phyloP scores from a whole-genome alignment of 2,329 filamentous ascomycete species.

The Dactylellina cionopaga region DNA sequence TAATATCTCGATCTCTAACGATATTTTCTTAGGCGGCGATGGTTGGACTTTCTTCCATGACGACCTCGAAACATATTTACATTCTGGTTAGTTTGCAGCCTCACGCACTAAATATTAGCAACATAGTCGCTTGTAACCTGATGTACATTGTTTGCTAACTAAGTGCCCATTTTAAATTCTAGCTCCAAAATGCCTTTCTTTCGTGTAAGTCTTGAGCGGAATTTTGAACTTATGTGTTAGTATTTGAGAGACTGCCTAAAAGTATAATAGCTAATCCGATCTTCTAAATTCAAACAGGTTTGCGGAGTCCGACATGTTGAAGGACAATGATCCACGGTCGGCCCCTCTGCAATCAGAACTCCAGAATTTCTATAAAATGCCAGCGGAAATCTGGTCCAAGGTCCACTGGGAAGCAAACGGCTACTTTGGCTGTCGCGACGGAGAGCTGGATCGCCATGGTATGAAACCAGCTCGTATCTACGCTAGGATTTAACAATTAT shows the following conservation, averaged over 20 bases:
- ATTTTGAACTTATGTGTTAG: too few species aligned
- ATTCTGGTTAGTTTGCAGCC: background rate
- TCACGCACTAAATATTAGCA: too few species aligned
- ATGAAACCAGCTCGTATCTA: background rate
- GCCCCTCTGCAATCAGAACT: slow-evolving; percentile 4
- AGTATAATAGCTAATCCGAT: too few species aligned
- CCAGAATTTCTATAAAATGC: slow-evolving; percentile 29
- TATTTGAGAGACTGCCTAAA: too few species aligned
- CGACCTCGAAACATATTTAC: background rate
- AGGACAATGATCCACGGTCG: slow-evolving; percentile 13
- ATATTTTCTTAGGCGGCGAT: background rate
- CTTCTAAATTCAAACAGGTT: too few species aligned
- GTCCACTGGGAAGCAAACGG: slow-evolving; percentile 48
- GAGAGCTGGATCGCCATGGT: slow-evolving; percentile 22
- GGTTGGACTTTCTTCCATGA: background rate
- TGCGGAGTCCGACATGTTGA: slow-evolving; percentile 3
- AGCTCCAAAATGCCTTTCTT: background rate
- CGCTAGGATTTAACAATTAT: background rate
- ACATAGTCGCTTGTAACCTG: too few species aligned
- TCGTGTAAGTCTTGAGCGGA: background rate
- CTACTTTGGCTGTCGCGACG: slow-evolving; percentile 35
- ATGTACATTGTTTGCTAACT: too few species aligned
- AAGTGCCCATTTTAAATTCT: background rate
- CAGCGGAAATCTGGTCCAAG: slow-evolving; percentile 31
- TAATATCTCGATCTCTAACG: too few species aligned